Evolutionary conservation across 441 rosid species (phyloP).

Genomic region (Populus hybrid): DNA sequence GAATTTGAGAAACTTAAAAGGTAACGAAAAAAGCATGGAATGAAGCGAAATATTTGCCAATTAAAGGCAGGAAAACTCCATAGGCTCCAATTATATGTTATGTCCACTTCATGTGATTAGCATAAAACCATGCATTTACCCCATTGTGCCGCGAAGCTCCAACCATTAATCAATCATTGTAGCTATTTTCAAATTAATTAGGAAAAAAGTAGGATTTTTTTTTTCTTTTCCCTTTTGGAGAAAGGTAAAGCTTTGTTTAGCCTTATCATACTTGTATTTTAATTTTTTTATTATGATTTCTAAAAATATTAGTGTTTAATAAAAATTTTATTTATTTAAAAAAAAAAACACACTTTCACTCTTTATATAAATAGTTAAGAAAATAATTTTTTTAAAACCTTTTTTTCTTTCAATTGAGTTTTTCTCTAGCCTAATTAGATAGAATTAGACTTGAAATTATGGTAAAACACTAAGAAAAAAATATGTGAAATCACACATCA

Average conservation of each 20-base stretch:
- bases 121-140: neutral
- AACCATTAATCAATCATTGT: neutral
- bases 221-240: too few species aligned
- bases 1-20: neutral
- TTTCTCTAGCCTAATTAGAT: too few species aligned
- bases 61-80: neutral
- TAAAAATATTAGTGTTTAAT: neutral
- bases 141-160: neutral
- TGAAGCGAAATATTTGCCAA: neutral
- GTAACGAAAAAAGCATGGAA: too few species aligned
- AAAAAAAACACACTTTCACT: too few species aligned
- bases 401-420: too few species aligned
- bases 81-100: neutral
- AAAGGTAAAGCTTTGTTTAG: neutral
- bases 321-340: too few species aligned
- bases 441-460: too few species aligned
- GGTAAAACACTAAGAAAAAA: neutral
- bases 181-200: neutral
- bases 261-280: neutral
- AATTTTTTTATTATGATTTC: too few species aligned
- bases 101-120: slow-evolving; percentile 18
- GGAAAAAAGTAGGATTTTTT: neutral
- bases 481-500: neutral
- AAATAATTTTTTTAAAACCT: too few species aligned
- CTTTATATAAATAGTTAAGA: too few species aligned